Conservation (phyloP, 23 red algal genomes). For the Gracilaria domingensis region DNA sequence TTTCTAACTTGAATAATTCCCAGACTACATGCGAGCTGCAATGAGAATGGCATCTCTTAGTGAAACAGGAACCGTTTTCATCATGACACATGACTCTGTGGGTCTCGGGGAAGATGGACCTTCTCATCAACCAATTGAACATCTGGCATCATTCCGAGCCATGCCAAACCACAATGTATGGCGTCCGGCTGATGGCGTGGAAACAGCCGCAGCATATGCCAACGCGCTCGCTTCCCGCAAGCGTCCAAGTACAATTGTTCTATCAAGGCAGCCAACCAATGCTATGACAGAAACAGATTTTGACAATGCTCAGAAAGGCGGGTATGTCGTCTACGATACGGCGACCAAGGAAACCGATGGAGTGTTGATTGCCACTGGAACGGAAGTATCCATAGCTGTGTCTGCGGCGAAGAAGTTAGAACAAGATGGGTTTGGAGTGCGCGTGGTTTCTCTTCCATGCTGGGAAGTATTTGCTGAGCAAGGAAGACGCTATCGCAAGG, state of each 20-base stretch:
- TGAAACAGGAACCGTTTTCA: conserved; percentile 77
- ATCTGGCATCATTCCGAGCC: conserved; percentile 91
- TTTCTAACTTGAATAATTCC: background rate
- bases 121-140: conserved; percentile 97
- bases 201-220: conserved; percentile 84
- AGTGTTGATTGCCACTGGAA: conserved; percentile 90
- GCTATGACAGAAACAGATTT: conserved; percentile 71
- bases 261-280: conserved; percentile 75
- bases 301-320: conserved; percentile 76
- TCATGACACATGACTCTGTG: conserved; percentile 97
- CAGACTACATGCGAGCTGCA: conserved; percentile 90
- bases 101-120: conserved; percentile 95
- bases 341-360: conserved; percentile 48
- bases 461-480: conserved; percentile 89
- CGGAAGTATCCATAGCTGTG: conserved; percentile 75
- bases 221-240: conserved; percentile 44
- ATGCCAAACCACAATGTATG: conserved; percentile 93
- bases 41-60: conserved; percentile 90
- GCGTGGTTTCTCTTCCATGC: conserved; percentile 96
- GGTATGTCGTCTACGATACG: conserved; percentile 76
- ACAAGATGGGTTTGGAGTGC: conserved; percentile 61
- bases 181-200: conserved; percentile 85
- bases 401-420: conserved; percentile 84
- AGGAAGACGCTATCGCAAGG: conserved; percentile 73
- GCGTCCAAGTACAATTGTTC: conserved; percentile 69